Evolutionary conservation across 441 rosid genomes (phyloP).

Genomic region (Breynia disticha): DNA sequence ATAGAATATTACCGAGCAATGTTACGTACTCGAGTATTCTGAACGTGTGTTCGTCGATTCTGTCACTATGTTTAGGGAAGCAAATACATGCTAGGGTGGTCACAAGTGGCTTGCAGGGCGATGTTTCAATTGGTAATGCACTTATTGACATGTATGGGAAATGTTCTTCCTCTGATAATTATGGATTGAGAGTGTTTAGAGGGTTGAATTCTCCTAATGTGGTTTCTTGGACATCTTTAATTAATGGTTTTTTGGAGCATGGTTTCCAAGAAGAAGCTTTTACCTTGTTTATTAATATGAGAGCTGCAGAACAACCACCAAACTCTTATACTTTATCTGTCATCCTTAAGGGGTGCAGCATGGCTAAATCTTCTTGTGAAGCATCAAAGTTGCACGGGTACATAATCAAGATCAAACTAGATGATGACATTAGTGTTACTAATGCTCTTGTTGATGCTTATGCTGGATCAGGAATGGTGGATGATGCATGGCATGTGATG

Average conservation of each 20-base stretch:
- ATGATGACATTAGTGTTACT: conserved; percentile 25
- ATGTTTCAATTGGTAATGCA: conserved; percentile 68
- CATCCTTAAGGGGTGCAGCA: conserved; percentile 38
- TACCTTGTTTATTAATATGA: conserved; percentile 35
- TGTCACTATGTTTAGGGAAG: conserved; percentile 38
- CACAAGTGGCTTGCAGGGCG: conserved; percentile 36
- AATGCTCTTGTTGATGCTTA: conserved; percentile 61
- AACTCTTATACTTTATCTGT: conserved; percentile 41
- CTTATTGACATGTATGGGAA: conserved; percentile 83
- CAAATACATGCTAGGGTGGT: conserved; percentile 63
- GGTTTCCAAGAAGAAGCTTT: conserved; percentile 32
- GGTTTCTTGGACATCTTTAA: conserved; percentile 64
- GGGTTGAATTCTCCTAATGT: conserved; percentile 38
- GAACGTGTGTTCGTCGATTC: conserved; percentile 50
- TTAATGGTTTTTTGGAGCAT: conserved; percentile 46
- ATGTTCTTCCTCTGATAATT: conserved; percentile 41
- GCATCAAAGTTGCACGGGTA: conserved; percentile 41
- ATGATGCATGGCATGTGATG: conserved; percentile 37
- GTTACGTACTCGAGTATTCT: conserved; percentile 64
- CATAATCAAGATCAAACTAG: conserved; percentile 29
- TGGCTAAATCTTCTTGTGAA: conserved; percentile 16
- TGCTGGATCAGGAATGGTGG: conserved; percentile 35
- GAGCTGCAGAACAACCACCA: conserved; percentile 35
- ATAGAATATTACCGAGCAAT: conserved; percentile 46
- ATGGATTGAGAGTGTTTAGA: conserved; percentile 37